Percentiles rank a stretch among this genome's conserved stretches.
These are phyloP conservation scores for Erodium trifolium DNA, from an alignment of 441 rosid genomes.

Conservation along the genomic window DNA sequence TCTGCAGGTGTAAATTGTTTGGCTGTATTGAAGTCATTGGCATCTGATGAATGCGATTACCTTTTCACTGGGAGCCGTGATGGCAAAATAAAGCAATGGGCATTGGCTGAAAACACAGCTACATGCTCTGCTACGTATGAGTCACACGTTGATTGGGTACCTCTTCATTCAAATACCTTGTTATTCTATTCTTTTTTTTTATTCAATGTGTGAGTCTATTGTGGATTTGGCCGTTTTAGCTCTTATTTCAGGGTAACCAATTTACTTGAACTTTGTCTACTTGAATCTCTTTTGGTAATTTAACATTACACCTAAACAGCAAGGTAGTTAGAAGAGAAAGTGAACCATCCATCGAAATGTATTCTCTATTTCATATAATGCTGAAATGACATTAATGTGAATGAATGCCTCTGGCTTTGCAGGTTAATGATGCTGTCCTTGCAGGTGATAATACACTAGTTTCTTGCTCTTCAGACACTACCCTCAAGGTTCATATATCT, in stretches of 20 bases:
- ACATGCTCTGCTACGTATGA: slow-evolving; percentile 90
- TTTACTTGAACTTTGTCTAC: neutral
- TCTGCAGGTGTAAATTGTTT: slow-evolving; percentile 93
- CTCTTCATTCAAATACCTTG: slow-evolving; percentile 12
- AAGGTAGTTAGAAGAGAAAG: too few species aligned
- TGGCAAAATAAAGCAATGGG: slow-evolving; percentile 96
- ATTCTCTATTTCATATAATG: neutral
- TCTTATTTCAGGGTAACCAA: neutral
- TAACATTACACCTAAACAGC: too few species aligned
- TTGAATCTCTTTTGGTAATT: neutral
- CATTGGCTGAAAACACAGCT: slow-evolving; percentile 55
- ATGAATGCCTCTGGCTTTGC: slow-evolving; percentile 20
- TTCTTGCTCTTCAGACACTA: slow-evolving; percentile 96
- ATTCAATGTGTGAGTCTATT: neutral
- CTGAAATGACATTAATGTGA: neutral
- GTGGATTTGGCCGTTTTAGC: neutral
- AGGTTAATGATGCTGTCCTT: slow-evolving; percentile 93
- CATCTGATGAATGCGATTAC: slow-evolving; percentile 41
- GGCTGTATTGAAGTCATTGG: slow-evolving; percentile 54
- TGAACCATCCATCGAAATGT: neutral
- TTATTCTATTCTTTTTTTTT: slow-evolving; percentile 13
- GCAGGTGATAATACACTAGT: slow-evolving; percentile 78
- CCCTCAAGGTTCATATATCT: slow-evolving; percentile 63
- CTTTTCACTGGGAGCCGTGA: slow-evolving; percentile 99
- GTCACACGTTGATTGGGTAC: slow-evolving; percentile 99